Conservation (phyloP, 2,329 filamentous ascomycete genomes). For the Trichoderma lentiforme region DNA sequence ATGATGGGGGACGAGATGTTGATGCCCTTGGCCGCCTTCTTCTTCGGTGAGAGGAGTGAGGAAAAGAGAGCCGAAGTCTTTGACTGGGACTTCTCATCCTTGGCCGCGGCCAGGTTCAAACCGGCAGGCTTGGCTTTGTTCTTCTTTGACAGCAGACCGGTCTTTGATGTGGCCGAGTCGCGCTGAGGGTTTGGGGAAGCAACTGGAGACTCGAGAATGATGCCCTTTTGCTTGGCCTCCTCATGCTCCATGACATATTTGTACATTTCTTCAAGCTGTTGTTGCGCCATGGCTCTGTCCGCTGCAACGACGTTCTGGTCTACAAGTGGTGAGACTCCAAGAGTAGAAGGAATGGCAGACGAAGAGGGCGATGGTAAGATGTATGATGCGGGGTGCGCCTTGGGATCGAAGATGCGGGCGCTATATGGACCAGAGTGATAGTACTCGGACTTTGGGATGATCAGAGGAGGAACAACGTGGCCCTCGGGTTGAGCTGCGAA, state of each 20-base stretch:
- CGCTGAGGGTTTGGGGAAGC: slow-evolving; percentile 29
- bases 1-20: slow-evolving; percentile 64
- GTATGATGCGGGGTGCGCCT: slow-evolving; percentile 36
- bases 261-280: slow-evolving; percentile 87
- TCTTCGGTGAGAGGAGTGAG: slow-evolving; percentile 58
- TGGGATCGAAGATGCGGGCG: slow-evolving; percentile 14
- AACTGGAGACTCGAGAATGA: slow-evolving; percentile 44
- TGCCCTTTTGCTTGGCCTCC: slow-evolving; percentile 58
- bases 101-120: slow-evolving; percentile 44
- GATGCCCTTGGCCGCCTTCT: slow-evolving; percentile 50
- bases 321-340: slow-evolving; percentile 66
- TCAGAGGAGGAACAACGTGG: slow-evolving; percentile 52
- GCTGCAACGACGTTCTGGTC: slow-evolving; percentile 72
- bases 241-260: slow-evolving; percentile 91
- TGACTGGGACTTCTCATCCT: slow-evolving; percentile 52
- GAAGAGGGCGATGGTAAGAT: slow-evolving; percentile 48
- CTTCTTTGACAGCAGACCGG: slow-evolving; percentile 40
- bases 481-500: slow-evolving; percentile 24
- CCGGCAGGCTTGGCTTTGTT: slow-evolving; percentile 47
- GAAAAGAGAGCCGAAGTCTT: slow-evolving; percentile 58
- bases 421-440: slow-evolving; percentile 21
- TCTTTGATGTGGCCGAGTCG: slow-evolving; percentile 27
- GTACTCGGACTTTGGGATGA: slow-evolving; percentile 38
- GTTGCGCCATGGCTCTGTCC: slow-evolving; percentile 71
- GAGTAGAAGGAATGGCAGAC: slow-evolving; percentile 38